phyloP scores from a whole-genome alignment of 352 stramenopile species.

The Globisporangium nunn region DNA sequence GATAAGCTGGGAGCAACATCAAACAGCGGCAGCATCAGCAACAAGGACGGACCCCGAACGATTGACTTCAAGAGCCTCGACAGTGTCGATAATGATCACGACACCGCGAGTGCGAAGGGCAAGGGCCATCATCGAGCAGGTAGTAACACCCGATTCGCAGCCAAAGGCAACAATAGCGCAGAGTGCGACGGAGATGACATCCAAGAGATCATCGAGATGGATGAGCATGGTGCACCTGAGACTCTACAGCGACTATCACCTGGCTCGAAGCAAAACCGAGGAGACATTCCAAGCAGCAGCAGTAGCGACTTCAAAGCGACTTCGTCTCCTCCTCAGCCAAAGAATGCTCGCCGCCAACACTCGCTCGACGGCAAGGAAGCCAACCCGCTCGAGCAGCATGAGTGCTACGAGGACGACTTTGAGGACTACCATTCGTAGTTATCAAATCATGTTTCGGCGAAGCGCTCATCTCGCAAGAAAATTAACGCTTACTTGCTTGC shows the following conservation, averaged over 20 bases:
- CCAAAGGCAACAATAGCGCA: slow-evolving; percentile 35
- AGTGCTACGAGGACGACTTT: slow-evolving; percentile 79
- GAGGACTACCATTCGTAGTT: slow-evolving; percentile 39
- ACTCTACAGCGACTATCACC: slow-evolving; percentile 3
- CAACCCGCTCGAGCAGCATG: slow-evolving; percentile 41
- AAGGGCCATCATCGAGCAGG: slow-evolving; percentile 1
- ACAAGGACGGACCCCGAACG: slow-evolving; percentile 17
- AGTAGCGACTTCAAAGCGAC: background rate
- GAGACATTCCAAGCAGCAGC: slow-evolving; percentile 1
- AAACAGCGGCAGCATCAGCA: slow-evolving; percentile 2
- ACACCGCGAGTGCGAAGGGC: slow-evolving; percentile 1
- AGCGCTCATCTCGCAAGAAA: too few relatives aligned
- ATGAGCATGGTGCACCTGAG: background rate
- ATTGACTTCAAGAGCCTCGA: slow-evolving; percentile 22
- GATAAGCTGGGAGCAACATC: slow-evolving; percentile 8
- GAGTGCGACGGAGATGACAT: slow-evolving; percentile 70
- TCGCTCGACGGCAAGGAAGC: slow-evolving; percentile 12
- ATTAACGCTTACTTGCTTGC: too few relatives aligned
- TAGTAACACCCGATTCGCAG: background rate
- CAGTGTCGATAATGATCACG: background rate
- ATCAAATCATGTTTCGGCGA: background rate
- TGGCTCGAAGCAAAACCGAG: slow-evolving; percentile 3
- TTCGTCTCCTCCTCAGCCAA: background rate
- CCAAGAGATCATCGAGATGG: slow-evolving; percentile 81
- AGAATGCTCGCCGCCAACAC: slow-evolving; percentile 1